phyloP scores from a whole-genome alignment of 495 filamentous ascomycete species.

The Podospora tetraspora region DNA sequence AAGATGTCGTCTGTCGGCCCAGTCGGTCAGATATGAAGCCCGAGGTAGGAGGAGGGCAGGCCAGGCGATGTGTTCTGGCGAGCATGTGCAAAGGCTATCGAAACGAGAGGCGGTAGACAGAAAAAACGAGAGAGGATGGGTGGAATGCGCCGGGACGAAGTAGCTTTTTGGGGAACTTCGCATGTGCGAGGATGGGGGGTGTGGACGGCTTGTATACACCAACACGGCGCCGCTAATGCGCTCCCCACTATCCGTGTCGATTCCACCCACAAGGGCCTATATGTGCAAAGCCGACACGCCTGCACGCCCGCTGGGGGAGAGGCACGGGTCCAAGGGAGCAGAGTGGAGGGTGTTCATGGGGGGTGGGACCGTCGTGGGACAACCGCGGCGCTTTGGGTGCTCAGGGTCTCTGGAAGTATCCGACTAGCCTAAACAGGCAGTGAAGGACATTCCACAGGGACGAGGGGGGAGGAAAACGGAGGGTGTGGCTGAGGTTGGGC shows the following conservation, averaged over 20 bases:
- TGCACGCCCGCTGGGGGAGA: neutral
- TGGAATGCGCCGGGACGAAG: constrained; percentile 12
- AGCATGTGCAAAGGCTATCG: constrained; percentile 5
- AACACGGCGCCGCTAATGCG: constrained; percentile 26
- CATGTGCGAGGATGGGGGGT: constrained; percentile 2
- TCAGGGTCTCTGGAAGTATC: neutral
- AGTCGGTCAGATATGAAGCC: constrained; percentile 1
- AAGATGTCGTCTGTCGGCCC: neutral
- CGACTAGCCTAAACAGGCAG: neutral
- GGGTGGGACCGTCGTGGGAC: neutral
- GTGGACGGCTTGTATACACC: constrained; percentile 24
- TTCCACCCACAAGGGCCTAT: constrained; percentile 6
- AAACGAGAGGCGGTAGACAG: constrained; percentile 16
- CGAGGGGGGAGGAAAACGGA: neutral
- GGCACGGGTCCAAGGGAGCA: neutral
- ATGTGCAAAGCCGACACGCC: constrained; percentile 4
- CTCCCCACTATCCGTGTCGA: constrained; percentile 17
- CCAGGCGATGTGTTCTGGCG: neutral
- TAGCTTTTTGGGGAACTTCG: constrained; percentile 11
- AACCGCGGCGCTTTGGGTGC: neutral
- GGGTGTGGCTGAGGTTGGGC: neutral
- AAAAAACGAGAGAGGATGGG: constrained; percentile 16
- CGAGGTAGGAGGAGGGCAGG: neutral
- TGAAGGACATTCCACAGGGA: neutral
- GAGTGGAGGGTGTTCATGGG: neutral